Evolutionary conservation across 305 asterid genomes (phyloP).

Genomic region (Nicotiana rustica): DNA sequence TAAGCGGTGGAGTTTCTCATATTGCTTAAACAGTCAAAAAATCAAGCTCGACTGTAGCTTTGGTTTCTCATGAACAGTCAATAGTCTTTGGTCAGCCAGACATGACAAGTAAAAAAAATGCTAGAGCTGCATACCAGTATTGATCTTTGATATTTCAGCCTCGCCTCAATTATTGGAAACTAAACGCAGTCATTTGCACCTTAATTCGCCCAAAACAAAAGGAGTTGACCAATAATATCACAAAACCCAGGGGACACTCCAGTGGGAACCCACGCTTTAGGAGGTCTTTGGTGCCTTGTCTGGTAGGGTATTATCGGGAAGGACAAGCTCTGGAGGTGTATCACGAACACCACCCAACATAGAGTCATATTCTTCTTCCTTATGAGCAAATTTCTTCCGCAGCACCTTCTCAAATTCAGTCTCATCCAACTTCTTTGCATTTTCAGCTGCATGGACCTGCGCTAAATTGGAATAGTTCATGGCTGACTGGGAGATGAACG

Average conservation of each 20-base stretch:
- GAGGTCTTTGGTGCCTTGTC: constrained; percentile 67
- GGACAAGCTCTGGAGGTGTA: constrained; percentile 57
- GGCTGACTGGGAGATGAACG: constrained; percentile 88
- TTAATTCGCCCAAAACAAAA: constrained; percentile 40
- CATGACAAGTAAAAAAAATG: constrained; percentile 5
- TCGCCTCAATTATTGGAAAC: constrained; percentile 62
- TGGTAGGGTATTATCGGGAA: constrained; percentile 51
- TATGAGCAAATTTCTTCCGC: constrained; percentile 61
- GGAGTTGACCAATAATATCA: constrained; percentile 30
- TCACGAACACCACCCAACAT: constrained; percentile 60
- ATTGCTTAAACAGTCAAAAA: constrained; percentile 22
- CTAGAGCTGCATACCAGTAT: constrained; percentile 54
- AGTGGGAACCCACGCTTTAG: constrained; percentile 35
- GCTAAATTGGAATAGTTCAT: constrained; percentile 78
- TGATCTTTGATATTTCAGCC: constrained; percentile 52
- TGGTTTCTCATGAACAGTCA: constrained; percentile 30
- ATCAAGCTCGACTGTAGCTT: background rate
- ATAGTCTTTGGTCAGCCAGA: constrained; percentile 24
- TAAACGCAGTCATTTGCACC: constrained; percentile 45
- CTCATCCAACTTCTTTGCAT: constrained; percentile 75
- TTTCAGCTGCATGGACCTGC: constrained; percentile 85
- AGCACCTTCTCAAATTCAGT: constrained; percentile 85
- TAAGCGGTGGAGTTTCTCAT: constrained; percentile 13
- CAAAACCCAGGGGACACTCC: constrained; percentile 25
- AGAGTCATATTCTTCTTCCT: constrained; percentile 67